Base-by-base conservation (phyloP, 108 stramenopile species). In the Nitzschia sp. region DNA sequence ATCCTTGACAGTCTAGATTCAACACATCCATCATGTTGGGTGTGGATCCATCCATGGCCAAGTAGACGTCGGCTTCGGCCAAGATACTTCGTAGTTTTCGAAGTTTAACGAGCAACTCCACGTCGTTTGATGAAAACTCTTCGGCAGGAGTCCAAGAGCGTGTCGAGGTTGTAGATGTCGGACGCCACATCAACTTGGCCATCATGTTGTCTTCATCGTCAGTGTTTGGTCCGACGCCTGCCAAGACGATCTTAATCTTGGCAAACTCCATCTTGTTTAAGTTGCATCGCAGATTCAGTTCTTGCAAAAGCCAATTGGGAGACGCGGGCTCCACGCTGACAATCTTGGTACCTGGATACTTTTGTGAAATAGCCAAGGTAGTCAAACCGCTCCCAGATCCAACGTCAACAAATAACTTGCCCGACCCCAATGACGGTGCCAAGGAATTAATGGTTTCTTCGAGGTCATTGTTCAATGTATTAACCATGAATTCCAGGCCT, bases 301-400 rank as follows among this genome's bases (percentile, higher is more conserved):
- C 74, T 76, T 92, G 91, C 25, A 92, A 62, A 28, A 92, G 71
- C 91, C 91, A 92, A 33, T 82, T 87, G 31, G 91, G 91, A 11
- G 79, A 70, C 18, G 91, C 91, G 17, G 87, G 87, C 66, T 92
- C 91, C 23, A 92, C 77, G n/a, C 82, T 71, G 18, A 89, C 85
- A 64, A 89, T 68, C 23, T 81, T 78, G 9, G 91, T 89, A 23
- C 68, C 83, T 1, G 91, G 91, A 64, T 92, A 92, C 3, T 77
- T 46, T 5, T 70, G 66, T 13, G 82, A 56, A 3, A 92, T 55
- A 21, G 82, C 77, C 77, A 92, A 68, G 42, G 84, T 63, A 6
- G 91, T 89, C 26, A 87, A 60, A n/a, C 91, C 91, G 18, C 87
- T 65, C 27, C 86, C 82, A 33, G 77, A 76, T 26, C 91, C 91